Base-by-base conservation (phyloP, 352 stramenopile genomes). In the Phytophthora kernoviae region DNA sequence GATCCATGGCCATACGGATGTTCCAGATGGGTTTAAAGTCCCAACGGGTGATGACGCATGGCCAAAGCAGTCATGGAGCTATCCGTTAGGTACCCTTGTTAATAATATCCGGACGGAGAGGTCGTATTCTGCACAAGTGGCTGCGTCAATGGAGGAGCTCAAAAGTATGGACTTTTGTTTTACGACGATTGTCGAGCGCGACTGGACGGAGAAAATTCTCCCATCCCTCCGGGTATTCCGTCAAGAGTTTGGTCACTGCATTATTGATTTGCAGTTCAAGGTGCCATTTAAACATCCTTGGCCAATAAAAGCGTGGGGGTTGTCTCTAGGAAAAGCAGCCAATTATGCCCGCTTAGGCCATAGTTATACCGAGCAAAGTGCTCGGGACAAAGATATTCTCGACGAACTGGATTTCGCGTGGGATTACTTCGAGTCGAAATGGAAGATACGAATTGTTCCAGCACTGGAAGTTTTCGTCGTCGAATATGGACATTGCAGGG, bases 401-500 rank as follows among this genome's bases (percentile, higher is more conserved):
- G 63, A 79, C 14, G 39, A 48, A 7, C 57, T 87, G 2, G 73
- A 49, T 3, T 84, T 87, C 33, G 59, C 70, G 4, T 84, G 74
- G 73, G 64, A 65, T 46, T 15, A 33, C 2, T 26, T 30, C 21
- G 65, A 74, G 27, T 43, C 34, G 45, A 72, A 58, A 42, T 87
- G 73, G 77, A 57, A 53, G 7, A 51, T 65, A 15, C 54, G 60
- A 22, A 62, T 87, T 22, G 20, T 82, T 5, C 73, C 71, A 20
- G 34, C 70, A 26, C 43, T 87, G 10, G 32, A 72, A 41, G 61
- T 50, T 1, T 87, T 79, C 42, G 62, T 66, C 0, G 30, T 47
- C 7, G n/a, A 75, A 5, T 47, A 79, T 37, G 45, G 50, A 5
- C 68, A 84, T 36, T 40, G 64, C 0, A 26, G 45, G 1, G 41